These are phyloP conservation scores for Extremus antarcticus DNA, from an alignment of 495 filamentous ascomycete genomes.

Conservation along the genomic window DNA sequence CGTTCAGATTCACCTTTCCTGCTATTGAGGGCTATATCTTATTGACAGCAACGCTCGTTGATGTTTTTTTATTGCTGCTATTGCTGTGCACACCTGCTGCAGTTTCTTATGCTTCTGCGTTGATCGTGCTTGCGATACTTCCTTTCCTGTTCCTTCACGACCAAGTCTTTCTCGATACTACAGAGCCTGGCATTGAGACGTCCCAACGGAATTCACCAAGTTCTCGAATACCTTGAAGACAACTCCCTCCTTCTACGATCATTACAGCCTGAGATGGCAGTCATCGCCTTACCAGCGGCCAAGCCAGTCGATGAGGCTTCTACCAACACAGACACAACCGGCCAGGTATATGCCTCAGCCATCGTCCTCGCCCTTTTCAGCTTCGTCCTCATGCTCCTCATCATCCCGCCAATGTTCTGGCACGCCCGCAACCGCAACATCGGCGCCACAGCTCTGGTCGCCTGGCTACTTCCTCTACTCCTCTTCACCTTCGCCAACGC, in stretches of 20 bases:
- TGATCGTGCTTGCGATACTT: neutral
- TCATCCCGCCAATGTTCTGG: constrained; percentile 44
- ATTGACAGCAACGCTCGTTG: constrained; percentile 11
- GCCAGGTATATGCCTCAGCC: constrained; percentile 13
- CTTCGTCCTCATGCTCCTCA: constrained; percentile 44
- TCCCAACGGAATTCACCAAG: neutral
- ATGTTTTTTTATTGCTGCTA: constrained; percentile 4
- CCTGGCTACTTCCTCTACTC: constrained; percentile 55
- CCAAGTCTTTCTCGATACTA: neutral
- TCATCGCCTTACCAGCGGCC: neutral
- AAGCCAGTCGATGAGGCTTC: neutral
- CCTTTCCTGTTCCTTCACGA: neutral
- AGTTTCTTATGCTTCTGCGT: neutral
- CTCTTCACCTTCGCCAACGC: constrained; percentile 63
- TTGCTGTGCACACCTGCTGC: constrained; percentile 1
- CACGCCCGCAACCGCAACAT: constrained; percentile 51
- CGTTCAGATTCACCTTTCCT: neutral
- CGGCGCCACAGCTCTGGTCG: constrained; percentile 50
- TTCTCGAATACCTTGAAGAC: neutral
- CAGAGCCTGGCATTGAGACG: neutral
- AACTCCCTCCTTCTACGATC: neutral
- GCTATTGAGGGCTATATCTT: constrained; percentile 10
- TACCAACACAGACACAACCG: neutral
- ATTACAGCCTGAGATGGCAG: neutral
- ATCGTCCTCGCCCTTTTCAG: constrained; percentile 40